Evolutionary conservation across 495 filamentous ascomycete genomes (phyloP).

Genomic region (Penicilliopsis zonata): DNA sequence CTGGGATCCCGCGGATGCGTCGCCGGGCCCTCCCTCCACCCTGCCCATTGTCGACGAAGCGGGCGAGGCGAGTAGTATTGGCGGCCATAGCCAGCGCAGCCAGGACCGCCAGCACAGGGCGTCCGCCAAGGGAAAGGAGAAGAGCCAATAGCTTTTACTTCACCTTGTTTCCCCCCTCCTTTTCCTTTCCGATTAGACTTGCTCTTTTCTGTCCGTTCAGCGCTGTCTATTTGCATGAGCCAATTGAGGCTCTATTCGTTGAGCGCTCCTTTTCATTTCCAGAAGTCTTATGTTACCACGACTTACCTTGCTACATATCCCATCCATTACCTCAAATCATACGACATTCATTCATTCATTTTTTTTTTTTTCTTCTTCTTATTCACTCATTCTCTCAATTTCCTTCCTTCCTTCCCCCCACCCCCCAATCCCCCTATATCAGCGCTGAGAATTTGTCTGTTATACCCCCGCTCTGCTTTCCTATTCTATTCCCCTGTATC

Average conservation of each 20-base stretch:
- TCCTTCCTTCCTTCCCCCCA: conserved; percentile 6
- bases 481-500: conserved; percentile 9
- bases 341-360: conserved; percentile 5
- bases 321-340: no score
- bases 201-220: no score
- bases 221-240: conserved; percentile 17
- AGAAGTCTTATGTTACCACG: conserved; percentile 24
- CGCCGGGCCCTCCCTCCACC: conserved; percentile 46
- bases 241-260: conserved; percentile 4
- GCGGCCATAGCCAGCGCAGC: conserved; percentile 35
- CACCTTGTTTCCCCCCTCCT: conserved; percentile 9
- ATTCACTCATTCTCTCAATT: no score
- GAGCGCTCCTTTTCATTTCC: neutral
- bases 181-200: conserved; percentile 16
- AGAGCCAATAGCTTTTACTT: conserved; percentile 8
- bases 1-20: conserved; percentile 41
- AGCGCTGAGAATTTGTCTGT: conserved; percentile 12
- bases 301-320: no score
- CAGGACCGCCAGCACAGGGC: conserved; percentile 13
- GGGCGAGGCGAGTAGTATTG: conserved; percentile 64
- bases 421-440: conserved; percentile 6
- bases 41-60: conserved; percentile 92
- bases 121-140: conserved; percentile 17
- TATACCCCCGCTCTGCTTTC: conserved; percentile 8
- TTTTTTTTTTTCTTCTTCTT: conserved; percentile 7